Base-by-base conservation (phyloP, 2,329 filamentous ascomycete genomes). In the Reticulascus tulasneorum region DNA sequence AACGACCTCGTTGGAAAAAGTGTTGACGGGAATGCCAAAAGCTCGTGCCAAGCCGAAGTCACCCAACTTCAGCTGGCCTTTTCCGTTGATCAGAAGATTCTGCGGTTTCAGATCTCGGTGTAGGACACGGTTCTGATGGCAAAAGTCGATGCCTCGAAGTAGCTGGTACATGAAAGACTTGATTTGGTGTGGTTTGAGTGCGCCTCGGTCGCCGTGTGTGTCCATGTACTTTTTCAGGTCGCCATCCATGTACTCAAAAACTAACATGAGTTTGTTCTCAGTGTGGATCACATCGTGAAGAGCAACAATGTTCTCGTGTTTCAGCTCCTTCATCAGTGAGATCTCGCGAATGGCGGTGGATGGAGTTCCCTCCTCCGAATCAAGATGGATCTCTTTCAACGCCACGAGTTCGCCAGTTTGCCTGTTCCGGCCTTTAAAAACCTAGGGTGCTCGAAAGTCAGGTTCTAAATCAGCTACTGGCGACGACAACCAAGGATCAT, bases 141-240 rank as follows among this genome's bases (percentile, higher is more conserved):
- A 98, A 60, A 97, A 98, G 44, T 93, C 90, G 55, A 97, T 96
- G 37, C 93, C 93, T 54, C 87, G 83, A 44, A 97, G 79, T 21
- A 98, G 79, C 67, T 98, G 93, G 66, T 91, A 93, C 91, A 97
- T 97, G 75, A 97, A 98, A 17, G 88, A 94, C 69, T 97, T 97
- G 76, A 98, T 96, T 37, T 88, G 93, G 37, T 77, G 68, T 24
- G 88, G 86, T 59, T 95, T 90, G 37, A 98, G 74, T 31, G 89
- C 87, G 44, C 93, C 91, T 34, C 89, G 78, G 51, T 96, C 88
- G 53, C 90, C 89, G 40, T 89, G 77, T 7, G 83, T 86, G 60
- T 98, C 93, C 93, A 98, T 98, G 66, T 96, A 97, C 58, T 94
- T 88, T 72, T 98, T 98, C 9, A 98, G 70, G 56, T 98, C 93